Evolutionary conservation across 2,329 filamentous ascomycete species (phyloP).

Genomic region (Pseudogymnoascus sp.): DNA sequence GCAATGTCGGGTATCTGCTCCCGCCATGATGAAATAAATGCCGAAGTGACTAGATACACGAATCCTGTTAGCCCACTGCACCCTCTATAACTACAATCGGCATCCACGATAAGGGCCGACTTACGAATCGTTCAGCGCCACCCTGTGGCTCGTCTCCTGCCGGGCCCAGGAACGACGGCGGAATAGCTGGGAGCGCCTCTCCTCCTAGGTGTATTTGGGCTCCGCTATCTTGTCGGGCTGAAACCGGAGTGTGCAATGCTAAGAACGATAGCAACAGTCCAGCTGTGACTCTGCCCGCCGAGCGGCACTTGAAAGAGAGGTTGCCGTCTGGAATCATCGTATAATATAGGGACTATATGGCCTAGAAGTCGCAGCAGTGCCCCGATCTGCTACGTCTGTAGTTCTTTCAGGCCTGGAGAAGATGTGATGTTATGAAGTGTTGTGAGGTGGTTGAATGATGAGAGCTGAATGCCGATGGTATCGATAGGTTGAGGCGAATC

Average conservation of each 20-base stretch:
- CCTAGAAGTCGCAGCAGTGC: not conserved
- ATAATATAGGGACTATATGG: not conserved
- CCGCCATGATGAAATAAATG: constrained; percentile 93
- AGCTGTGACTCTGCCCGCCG: constrained; percentile 55
- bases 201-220: constrained; percentile 18
- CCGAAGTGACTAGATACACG: constrained; percentile 50
- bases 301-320: constrained; percentile 36
- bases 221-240: not conserved
- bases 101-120: constrained; percentile 11
- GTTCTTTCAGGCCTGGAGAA: not conserved
- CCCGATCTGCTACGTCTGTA: not conserved
- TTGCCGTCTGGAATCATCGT: constrained; percentile 15
- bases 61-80: not conserved
- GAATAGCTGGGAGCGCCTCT: constrained; percentile 36
- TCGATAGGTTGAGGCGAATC: constrained; percentile 7
- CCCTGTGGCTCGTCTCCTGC: constrained; percentile 24
- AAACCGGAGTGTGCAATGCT: constrained; percentile 41
- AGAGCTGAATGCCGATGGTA: not conserved
- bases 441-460: not conserved
- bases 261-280: constrained; percentile 59
- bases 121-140: constrained; percentile 17
- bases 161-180: constrained; percentile 38
- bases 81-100: not conserved
- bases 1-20: constrained; percentile 65
- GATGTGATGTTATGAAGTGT: not conserved